Evolutionary conservation across 2,329 filamentous ascomycete species (phyloP).

Genomic region (Calonectria pteridis): DNA sequence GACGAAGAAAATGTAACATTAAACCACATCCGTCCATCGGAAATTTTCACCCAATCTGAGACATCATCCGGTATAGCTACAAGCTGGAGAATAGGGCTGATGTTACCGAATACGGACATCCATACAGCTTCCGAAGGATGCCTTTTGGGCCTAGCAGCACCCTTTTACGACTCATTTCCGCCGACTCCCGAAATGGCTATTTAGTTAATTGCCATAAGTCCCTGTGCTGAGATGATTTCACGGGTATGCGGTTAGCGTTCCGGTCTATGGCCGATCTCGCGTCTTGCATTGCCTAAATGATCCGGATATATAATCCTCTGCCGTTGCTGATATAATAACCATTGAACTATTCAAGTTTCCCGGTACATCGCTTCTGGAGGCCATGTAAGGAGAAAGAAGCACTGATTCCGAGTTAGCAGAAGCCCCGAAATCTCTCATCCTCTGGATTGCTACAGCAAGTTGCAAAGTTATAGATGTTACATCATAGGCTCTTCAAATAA

Average conservation of each 20-base stretch:
- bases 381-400: no score
- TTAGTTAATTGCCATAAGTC: background rate
- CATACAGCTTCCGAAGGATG: constrained; percentile 1
- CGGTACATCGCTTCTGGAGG: no score
- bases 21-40: background rate
- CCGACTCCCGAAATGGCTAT: background rate
- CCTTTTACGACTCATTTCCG: background rate
- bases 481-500: no score
- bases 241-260: background rate
- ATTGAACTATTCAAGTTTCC: no score
- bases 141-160: background rate
- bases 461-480: no score
- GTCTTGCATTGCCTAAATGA: no score
- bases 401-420: no score
- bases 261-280: background rate
- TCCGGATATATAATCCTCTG: no score
- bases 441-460: no score
- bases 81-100: background rate
- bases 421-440: no score
- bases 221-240: background rate
- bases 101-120: constrained; percentile 5
- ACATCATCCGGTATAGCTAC: background rate
- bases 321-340: no score
- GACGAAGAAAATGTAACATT: background rate
- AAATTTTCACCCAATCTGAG: background rate